Base-by-base conservation (phyloP, 768 basidiomycete species). In the Mycena metata region DNA sequence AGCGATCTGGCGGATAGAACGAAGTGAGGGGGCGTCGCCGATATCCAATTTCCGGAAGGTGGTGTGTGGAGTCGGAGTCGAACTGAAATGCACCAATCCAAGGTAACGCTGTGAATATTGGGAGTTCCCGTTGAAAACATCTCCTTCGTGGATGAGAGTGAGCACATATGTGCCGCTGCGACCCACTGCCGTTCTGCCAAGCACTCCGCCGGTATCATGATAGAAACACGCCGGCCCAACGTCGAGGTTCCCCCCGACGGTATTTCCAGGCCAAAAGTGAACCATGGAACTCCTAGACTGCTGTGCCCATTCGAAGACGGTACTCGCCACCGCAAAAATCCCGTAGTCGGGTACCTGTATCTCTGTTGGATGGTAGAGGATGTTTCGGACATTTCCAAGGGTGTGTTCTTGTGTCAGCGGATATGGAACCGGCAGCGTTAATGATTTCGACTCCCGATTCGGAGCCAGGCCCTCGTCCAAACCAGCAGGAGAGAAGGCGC, bases 31-130 rank as follows among this genome's bases (percentile, higher is more conserved):
- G 5, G 16, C 7, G 1, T 4, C 43, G 5, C 23, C 57, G 9
- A 35, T 16, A 16, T 33, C 43, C 43, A 58, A 15, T 21, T 45
- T 58, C 4, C 57, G 57, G 13, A 58, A 58, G 3, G 57, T 58
- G 17, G 15, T 46, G 57, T 46, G 43, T 5, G 57, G 57, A 21
- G 24, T 16, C 21, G 57, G 43, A n/a, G 30, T 21, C 24, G 19
- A 4, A 4, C 12, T 13, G 24, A 58, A 30, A n/a, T 58, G 57
- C n/a, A 58, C 12, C 39, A 58, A 15, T 10, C 57, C 57, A 5
- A 58, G 26, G 30, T 45, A 58, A 6, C 19, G 10, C 19, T 23
- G 17, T 30, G 33, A 26, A 2, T 30, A 0, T 24, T 26, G 2
- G 11, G 42, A 10, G 2, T 39, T 15, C 11, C 2, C 15, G 10